Evolutionary conservation across 805 yeast genomes (phyloP).

Genomic region (Ogataea philodendri): DNA sequence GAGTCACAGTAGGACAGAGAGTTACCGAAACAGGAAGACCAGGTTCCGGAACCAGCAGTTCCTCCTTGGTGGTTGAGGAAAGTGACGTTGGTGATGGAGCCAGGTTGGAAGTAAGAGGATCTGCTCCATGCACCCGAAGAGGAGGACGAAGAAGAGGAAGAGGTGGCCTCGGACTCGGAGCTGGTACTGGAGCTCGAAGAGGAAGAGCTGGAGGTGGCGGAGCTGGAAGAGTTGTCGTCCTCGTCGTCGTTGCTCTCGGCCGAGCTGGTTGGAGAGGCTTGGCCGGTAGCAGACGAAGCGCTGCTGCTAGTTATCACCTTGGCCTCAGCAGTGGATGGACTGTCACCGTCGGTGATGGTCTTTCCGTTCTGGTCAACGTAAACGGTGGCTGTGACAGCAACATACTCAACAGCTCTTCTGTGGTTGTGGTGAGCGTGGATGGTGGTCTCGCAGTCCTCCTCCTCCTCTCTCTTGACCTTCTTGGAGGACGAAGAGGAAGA

Average conservation of each 20-base stretch:
- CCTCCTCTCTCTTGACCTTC: slow-evolving; percentile 29
- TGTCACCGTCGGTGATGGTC: slow-evolving; percentile 25
- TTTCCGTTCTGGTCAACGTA: slow-evolving; percentile 61
- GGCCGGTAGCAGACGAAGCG: slow-evolving; percentile 13
- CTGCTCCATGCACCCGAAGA: slow-evolving; percentile 62
- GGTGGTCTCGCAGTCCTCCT: slow-evolving; percentile 47
- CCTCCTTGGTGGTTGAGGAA: slow-evolving; percentile 87
- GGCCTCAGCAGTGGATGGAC: slow-evolving; percentile 28
- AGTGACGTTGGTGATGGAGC: slow-evolving; percentile 65
- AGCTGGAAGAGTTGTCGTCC: slow-evolving; percentile 11
- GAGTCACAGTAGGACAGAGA: slow-evolving; percentile 81
- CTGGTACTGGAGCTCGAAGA: slow-evolving; percentile 20
- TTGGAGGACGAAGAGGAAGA: slow-evolving; percentile 40
- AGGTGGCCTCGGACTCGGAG: slow-evolving; percentile 16
- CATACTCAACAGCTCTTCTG: slow-evolving; percentile 63
- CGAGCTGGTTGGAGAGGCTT: slow-evolving; percentile 1
- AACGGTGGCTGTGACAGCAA: slow-evolving; percentile 77
- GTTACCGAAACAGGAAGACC: slow-evolving; percentile 86
- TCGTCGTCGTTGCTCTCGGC: neutral
- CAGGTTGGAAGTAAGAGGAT: slow-evolving; percentile 63
- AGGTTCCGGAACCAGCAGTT: slow-evolving; percentile 73
- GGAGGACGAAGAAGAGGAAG: slow-evolving; percentile 15
- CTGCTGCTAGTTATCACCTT: slow-evolving; percentile 3
- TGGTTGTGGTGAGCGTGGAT: slow-evolving; percentile 47
- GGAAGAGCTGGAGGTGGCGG: slow-evolving; percentile 27